phyloP scores from a whole-genome alignment of 768 basidiomycete genomes.

The Hericium coralloides region DNA sequence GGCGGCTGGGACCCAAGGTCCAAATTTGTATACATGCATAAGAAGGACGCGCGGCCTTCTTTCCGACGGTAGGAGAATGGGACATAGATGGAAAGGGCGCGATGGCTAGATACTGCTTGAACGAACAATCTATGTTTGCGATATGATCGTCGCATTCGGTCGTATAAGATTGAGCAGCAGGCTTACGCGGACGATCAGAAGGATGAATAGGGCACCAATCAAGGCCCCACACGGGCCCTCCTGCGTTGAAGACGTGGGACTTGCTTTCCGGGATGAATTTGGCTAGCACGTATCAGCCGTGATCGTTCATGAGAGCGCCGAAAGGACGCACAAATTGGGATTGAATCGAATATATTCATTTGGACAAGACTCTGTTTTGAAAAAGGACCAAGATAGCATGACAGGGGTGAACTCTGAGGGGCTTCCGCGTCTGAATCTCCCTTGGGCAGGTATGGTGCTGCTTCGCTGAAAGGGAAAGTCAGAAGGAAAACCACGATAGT shows the following conservation, averaged over 20 bases:
- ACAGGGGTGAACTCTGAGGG: slow-evolving; percentile 39
- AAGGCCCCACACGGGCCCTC: slow-evolving; percentile 83
- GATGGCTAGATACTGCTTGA: slow-evolving; percentile 79
- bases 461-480: slow-evolving; percentile 33
- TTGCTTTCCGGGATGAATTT: slow-evolving; percentile 48
- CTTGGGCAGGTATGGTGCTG: slow-evolving; percentile 52
- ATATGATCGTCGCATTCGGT: background rate
- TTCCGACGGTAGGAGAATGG: slow-evolving; percentile 60
- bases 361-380: slow-evolving; percentile 39
- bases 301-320: background rate
- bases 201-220: slow-evolving; percentile 88
- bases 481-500: background rate
- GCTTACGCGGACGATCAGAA: slow-evolving; percentile 45
- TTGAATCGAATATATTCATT: slow-evolving; percentile 46
- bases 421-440: slow-evolving; percentile 32
- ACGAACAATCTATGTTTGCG: slow-evolving; percentile 33
- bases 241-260: slow-evolving; percentile 74
- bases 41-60: slow-evolving; percentile 42
- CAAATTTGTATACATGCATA: slow-evolving; percentile 83
- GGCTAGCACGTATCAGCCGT: slow-evolving; percentile 31
- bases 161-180: background rate
- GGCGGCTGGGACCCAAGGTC: slow-evolving; percentile 34
- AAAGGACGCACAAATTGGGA: slow-evolving; percentile 44
- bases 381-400: slow-evolving; percentile 62
- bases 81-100: slow-evolving; percentile 60